Evolutionary conservation across 2,329 filamentous ascomycete species (phyloP).

Genomic region (Paraphaeosphaeria minitans): DNA sequence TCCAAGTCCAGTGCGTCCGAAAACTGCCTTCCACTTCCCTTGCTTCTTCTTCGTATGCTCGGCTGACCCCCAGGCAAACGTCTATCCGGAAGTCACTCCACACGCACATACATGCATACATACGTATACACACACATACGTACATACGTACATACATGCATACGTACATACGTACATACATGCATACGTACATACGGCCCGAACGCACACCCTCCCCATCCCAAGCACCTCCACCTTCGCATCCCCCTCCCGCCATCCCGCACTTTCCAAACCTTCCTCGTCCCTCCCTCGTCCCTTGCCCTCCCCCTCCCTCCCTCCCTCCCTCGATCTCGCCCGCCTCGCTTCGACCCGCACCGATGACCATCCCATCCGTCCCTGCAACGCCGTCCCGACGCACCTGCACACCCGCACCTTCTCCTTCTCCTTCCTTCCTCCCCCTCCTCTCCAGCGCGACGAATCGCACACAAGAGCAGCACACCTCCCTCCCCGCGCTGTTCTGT

Average conservation of each 20-base stretch:
- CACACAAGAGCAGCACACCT: background rate
- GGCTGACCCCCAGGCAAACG: background rate
- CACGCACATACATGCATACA: background rate
- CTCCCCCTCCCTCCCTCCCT: background rate
- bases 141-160: no score
- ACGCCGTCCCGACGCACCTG: no score
- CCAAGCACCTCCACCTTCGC: background rate
- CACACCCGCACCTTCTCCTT: no score
- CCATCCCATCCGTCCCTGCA: background rate
- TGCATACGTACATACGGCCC: background rate
- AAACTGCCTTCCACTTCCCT: background rate
- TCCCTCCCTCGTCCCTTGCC: background rate
- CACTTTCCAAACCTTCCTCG: constrained; percentile 5
- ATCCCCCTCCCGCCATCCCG: background rate
- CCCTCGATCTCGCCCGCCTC: background rate
- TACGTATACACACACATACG: background rate
- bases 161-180: background rate
- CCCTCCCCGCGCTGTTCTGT: background rate
- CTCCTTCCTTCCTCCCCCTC: no score
- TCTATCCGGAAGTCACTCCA: background rate
- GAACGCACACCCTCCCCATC: background rate
- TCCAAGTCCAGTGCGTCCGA: no score
- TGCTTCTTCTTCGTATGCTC: background rate
- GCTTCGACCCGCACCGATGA: constrained; percentile 1
- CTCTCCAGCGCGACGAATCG: background rate